Base-by-base conservation (phyloP, 2,329 filamentous ascomycete species). In the Huntiella bhutanensis region DNA sequence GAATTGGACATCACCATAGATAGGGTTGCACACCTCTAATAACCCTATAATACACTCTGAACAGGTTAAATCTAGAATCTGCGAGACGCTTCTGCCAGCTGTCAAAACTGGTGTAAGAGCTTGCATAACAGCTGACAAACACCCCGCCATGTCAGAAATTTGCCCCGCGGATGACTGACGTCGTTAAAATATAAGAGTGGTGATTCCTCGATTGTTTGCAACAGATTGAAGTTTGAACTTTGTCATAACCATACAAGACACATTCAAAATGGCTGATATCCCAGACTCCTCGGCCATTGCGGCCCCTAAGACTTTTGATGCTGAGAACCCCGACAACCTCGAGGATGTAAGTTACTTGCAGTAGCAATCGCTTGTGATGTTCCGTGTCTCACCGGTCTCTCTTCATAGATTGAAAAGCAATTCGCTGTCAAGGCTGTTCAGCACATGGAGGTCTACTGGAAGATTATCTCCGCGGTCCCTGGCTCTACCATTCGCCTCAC, bases 361-460 rank as follows among this genome's bases (percentile, higher is more conserved):
- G 13, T 6, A 43, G 5, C 10, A 16, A 28, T 5, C n/a, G 15
- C 5, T 6, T 13, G n/a, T n/a, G 22, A 37, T 44, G 5, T 5
- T 16, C 10, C 33, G 19, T 22, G 36, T 12, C 19, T 44, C 22
- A 16, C 17, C 32, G 17, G 33, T n/a, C 28, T 28, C 16, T 3
- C 13, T 15, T 5, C 34, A 5, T 15, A 93, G 83, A 95, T 98
- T 61, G 91, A 98, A 73, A 94, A 95, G 72, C 91, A 96, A 64
- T 98, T 98, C 58, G 91, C 91, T 28, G 91, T 98, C 56, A 96
- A 96, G 70, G 87, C 81, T 44, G 91, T 96, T 34, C 83, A 94
- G 63, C 91, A 98, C 63, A 84, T 98, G 73, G 75, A 84, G 58
- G 95, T 88, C 42, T 96, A 98, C 71, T 98, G 88, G 88, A 71